These are phyloP conservation scores for Camellia sinensis DNA, from an alignment of 148 eudicot genomes.

Conservation along the genomic window DNA sequence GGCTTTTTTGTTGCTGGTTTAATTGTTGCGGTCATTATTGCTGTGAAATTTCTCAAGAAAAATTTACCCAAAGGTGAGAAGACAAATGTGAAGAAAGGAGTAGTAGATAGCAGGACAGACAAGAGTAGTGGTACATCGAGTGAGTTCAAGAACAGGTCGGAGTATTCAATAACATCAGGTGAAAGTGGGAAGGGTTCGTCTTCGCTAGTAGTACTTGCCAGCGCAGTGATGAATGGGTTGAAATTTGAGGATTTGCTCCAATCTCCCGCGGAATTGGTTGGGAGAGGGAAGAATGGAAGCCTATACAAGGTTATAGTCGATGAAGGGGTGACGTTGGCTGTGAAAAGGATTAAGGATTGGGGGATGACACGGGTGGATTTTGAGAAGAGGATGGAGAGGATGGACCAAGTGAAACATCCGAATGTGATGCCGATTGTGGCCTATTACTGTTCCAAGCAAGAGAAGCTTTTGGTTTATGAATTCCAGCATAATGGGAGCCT, in stretches of 20 bases:
- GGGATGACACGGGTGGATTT: constrained; percentile 33
- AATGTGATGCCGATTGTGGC: constrained; percentile 43
- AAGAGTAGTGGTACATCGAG: constrained; percentile 11
- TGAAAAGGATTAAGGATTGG: constrained; percentile 50
- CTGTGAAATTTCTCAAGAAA: constrained; percentile 19
- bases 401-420: constrained; percentile 34
- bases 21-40: constrained; percentile 21
- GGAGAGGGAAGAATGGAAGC: constrained; percentile 48
- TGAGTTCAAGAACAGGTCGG: constrained; percentile 32
- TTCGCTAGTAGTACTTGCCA: constrained; percentile 27
- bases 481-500: constrained; percentile 51
- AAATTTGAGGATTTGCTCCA: constrained; percentile 43
- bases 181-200: constrained; percentile 20
- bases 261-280: constrained; percentile 46
- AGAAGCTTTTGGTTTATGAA: constrained; percentile 53
- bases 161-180: constrained; percentile 31
- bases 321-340: constrained; percentile 32
- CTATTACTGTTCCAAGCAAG: constrained; percentile 46
- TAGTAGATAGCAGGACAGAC: constrained; percentile 2
- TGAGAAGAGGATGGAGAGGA: constrained; percentile 40
- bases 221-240: constrained; percentile 28
- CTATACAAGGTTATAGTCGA: constrained; percentile 36
- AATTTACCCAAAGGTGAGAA: background rate
- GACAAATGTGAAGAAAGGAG: background rate
- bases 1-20: constrained; percentile 31